A percentile compares a stretch with the other conserved stretches of the same genome.
Conservation (phyloP, 2,329 filamentous ascomycete genomes). For the Zalaria sp. region DNA sequence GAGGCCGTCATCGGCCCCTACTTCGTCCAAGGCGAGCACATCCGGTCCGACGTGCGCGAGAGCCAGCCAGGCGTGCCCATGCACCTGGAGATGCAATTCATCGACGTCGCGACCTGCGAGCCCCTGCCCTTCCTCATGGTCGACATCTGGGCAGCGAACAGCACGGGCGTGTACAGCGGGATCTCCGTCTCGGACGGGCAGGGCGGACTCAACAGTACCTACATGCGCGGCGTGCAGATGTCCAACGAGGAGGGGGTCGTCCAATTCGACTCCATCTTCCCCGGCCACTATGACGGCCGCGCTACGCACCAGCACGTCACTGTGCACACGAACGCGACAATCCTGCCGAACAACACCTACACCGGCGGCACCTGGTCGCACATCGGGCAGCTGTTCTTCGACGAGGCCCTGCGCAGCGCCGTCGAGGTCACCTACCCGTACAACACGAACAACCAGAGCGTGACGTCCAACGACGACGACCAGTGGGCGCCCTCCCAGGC, state of each 20-base stretch:
- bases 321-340: constrained; percentile 21
- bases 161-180: constrained; percentile 32
- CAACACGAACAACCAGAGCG: constrained; percentile 24
- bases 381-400: constrained; percentile 51
- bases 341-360: constrained; percentile 37
- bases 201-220: constrained; percentile 17
- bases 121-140: constrained; percentile 23
- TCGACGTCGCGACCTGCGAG: constrained; percentile 28
- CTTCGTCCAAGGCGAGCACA: constrained; percentile 23
- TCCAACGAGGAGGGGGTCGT: constrained; percentile 5
- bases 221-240: constrained; percentile 5
- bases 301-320: constrained; percentile 27
- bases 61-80: constrained; percentile 26
- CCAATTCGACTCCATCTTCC: constrained; percentile 26
- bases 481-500: constrained; percentile 33
- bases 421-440: constrained; percentile 36
- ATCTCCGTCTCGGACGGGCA: constrained; percentile 18
- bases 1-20: constrained; percentile 17
- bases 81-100: constrained; percentile 29
- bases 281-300: constrained; percentile 29
- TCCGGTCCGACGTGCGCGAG: constrained; percentile 28
- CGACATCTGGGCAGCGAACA: constrained; percentile 33
- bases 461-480: constrained; percentile 40
- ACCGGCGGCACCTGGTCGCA: constrained; percentile 38
- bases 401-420: constrained; percentile 40